Evolutionary conservation across 495 filamentous ascomycete genomes (phyloP).

Genomic region (Aspergillus egyptiacus): DNA sequence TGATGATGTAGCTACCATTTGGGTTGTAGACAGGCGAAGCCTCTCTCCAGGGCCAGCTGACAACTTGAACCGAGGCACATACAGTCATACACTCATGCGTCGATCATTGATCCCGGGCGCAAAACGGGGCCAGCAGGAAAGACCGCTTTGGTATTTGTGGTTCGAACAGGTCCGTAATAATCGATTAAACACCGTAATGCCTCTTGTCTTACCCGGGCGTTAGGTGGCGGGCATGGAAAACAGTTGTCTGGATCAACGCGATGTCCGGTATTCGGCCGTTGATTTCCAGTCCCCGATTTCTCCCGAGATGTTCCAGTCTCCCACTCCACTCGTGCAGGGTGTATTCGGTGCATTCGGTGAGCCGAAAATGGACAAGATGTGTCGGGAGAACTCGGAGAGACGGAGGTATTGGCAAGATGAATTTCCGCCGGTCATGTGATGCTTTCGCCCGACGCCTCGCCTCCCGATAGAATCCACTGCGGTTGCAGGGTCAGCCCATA

Average conservation of each 20-base stretch:
- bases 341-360: conserved; percentile 34
- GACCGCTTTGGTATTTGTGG: neutral
- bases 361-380: conserved; percentile 33
- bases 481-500: no score
- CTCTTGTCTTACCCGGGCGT: neutral
- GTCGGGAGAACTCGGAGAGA: conserved; percentile 25
- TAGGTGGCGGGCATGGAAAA: conserved; percentile 4
- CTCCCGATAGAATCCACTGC: no score
- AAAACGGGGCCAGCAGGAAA: neutral
- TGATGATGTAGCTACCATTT: no score
- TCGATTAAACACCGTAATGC: neutral
- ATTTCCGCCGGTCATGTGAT: conserved; percentile 32
- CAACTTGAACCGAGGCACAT: no score
- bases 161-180: neutral
- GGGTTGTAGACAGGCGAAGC: no score
- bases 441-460: no score
- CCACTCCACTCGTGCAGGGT: conserved; percentile 14
- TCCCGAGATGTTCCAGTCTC: conserved; percentile 21
- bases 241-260: neutral
- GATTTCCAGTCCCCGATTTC: conserved; percentile 7
- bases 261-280: conserved; percentile 19
- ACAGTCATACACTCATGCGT: neutral
- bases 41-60: no score
- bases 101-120: no score
- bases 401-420: conserved; percentile 16